Base-by-base conservation (phyloP, 352 stramenopile species). In the Phytopythium kandeliae region DNA sequence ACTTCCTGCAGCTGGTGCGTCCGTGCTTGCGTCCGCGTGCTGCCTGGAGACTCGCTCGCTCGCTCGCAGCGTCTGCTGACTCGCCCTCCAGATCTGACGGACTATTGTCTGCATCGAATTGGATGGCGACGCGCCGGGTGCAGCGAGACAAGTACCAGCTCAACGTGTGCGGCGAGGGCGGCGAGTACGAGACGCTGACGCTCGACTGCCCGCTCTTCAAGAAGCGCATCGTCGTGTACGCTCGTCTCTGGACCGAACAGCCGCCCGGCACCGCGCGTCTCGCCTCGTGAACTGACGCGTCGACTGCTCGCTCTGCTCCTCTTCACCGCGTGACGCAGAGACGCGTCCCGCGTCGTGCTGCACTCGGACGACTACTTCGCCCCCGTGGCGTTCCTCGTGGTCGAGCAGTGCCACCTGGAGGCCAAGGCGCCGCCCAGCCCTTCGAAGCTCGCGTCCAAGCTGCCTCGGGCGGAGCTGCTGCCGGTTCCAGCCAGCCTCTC, bases 121-220 rank as follows among this genome's bases (percentile, higher is more conserved):
- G n/a, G n/a, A n/a, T n/a, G n/a, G n/a, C n/a, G n/a, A n/a, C n/a
- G n/a, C n/a, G n/a, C n/a, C n/a, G n/a, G n/a, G n/a, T n/a, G 24
- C 46, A 92, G 83, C 74, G 98, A 67, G 75, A 97, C 21, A 89
- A 96, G 53, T 99, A 97, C 67, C 91, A 97, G 51, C 93, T 99
- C 62, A 97, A 99, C 65, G 85, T 99, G 9, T 99, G 96, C 36
- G 97, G 97, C 16, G 97, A 99, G 80, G 97, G 97, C 35, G 97
- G 97, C 19, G 97, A 99, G 70, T 99, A 99, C 78, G 97, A 99
- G 78, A 98, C 96, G 2, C 75, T 99, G 28, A 98, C 97, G 24
- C 65, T 99, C n/a, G 94, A 99, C 78, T 99, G 89, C 63, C 92
- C 93, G 24, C 69, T 97, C 4, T 98, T 99, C 54, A 92, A 96